Evolutionary conservation across 1,284 basidiomycete genomes (phyloP).

Genomic region (Sporisorium reilianum): DNA sequence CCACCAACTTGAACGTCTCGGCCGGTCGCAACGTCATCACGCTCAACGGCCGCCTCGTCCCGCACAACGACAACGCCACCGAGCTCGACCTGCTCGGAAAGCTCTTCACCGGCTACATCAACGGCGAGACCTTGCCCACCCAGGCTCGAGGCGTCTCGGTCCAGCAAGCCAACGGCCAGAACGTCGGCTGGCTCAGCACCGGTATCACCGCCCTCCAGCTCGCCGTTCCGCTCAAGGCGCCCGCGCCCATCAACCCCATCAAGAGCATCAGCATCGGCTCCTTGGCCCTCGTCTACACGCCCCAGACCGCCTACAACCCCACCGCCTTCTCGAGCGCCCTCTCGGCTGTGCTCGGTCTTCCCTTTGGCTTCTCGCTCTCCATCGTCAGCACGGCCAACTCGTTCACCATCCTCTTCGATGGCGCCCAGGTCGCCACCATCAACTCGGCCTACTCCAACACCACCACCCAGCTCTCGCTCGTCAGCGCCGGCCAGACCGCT

Average conservation of each 20-base stretch:
- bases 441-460: constrained; percentile 43
- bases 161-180: constrained; percentile 74
- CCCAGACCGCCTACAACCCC: constrained; percentile 76
- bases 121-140: constrained; percentile 76
- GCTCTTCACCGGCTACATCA: constrained; percentile 81
- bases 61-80: constrained; percentile 73
- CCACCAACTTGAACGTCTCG: constrained; percentile 59
- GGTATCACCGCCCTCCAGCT: constrained; percentile 76
- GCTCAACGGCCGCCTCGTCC: constrained; percentile 75
- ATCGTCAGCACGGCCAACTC: constrained; percentile 77
- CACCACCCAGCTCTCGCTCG: constrained; percentile 49
- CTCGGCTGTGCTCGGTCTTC: constrained; percentile 76
- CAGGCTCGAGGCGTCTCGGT: constrained; percentile 75
- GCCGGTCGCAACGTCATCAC: constrained; percentile 76
- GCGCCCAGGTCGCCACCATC: constrained; percentile 74
- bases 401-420: constrained; percentile 75
- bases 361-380: constrained; percentile 81
- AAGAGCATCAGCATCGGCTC: constrained; percentile 77
- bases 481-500: constrained; percentile 74
- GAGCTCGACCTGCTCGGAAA: constrained; percentile 75
- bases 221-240: constrained; percentile 76
- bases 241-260: constrained; percentile 77
- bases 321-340: constrained; percentile 75
- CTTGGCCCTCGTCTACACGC: constrained; percentile 76
- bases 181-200: constrained; percentile 78